Evolutionary conservation across 164 flowering plant species (phyloP).

Genomic region (Malania oleifera): DNA sequence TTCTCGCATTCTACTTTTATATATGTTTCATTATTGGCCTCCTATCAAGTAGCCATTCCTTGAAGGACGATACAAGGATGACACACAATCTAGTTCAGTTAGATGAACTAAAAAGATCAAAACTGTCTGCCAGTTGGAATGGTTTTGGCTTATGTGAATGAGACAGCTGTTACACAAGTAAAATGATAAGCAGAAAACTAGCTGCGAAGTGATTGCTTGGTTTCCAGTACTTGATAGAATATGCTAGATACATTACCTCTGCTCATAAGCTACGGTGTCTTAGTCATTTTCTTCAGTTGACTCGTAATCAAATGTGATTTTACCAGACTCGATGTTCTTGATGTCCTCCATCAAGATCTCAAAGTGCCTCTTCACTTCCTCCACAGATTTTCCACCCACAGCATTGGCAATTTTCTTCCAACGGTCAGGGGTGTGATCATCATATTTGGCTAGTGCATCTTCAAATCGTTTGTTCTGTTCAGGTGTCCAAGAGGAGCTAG

Average conservation of each 20-base stretch:
- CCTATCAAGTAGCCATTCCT: too few species aligned
- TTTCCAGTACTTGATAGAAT: neutral
- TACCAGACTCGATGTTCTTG: slow-evolving; percentile 36
- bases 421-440: slow-evolving; percentile 49
- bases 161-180: neutral
- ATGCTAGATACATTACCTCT: slow-evolving; percentile 5
- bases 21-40: too few species aligned
- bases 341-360: slow-evolving; percentile 31
- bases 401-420: slow-evolving; percentile 41
- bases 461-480: slow-evolving; percentile 40
- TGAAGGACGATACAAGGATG: neutral
- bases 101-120: neutral
- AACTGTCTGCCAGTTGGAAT: neutral
- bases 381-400: slow-evolving; percentile 39
- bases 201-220: neutral
- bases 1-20: too few species aligned
- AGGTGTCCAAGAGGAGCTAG: slow-evolving; percentile 34
- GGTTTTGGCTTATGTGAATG: neutral
- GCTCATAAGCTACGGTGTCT: neutral
- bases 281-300: slow-evolving; percentile 10
- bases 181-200: neutral
- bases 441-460: slow-evolving; percentile 35
- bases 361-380: slow-evolving; percentile 43
- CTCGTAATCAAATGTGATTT: slow-evolving; percentile 29
- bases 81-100: neutral